Evolutionary conservation across 306 rosid species (phyloP), one percentile per base, ranked within the genome.

Genomic region (Purshia tridentata): DNA sequence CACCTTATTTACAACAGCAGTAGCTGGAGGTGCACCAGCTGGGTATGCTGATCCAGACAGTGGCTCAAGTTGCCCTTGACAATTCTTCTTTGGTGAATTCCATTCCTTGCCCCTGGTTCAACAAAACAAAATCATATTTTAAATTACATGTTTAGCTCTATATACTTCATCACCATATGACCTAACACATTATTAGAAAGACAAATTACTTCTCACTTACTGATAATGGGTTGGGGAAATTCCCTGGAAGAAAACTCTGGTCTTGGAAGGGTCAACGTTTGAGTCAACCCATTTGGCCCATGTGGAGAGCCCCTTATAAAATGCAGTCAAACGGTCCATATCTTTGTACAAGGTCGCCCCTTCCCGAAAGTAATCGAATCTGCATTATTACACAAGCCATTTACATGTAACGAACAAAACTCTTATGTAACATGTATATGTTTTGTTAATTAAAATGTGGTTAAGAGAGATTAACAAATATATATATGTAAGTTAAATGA

Each of bases 211-310:
- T 23, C 2, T 23, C 29, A 81, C 97, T 91, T 87, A 94, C 99
- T 66, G 76, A 70, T 89, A 91, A 75, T 94, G 99, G 45, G 99
- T 94, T 8, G 99, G 99, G 72, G 99, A 94, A 70, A 94, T 90
- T 61, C 97, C 97, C 65, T 94, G 99, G 75, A 94, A 91, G 90
- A 91, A 87, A 35, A 88, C 89, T 77, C 82, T 89, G 60, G 99
- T 94, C 70, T 81, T 85, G 56, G 89, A 12, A 40, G 97, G 74
- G 60, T 94, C 85, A n/a, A 94, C 88, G 58, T 91, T 89, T 20
- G 50, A 85, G 78, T 94, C 92, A 59, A 94, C 93, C 99, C 99
- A 94, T 55, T 72, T 83, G 19, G 87, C 97, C 99, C 99, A 94
- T 48, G 99, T 94, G 23, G 45, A 88, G 69, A 94, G 37, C 37